Conservation (phyloP, 306 rosid species). For the Cucurbita argyrosperma region DNA sequence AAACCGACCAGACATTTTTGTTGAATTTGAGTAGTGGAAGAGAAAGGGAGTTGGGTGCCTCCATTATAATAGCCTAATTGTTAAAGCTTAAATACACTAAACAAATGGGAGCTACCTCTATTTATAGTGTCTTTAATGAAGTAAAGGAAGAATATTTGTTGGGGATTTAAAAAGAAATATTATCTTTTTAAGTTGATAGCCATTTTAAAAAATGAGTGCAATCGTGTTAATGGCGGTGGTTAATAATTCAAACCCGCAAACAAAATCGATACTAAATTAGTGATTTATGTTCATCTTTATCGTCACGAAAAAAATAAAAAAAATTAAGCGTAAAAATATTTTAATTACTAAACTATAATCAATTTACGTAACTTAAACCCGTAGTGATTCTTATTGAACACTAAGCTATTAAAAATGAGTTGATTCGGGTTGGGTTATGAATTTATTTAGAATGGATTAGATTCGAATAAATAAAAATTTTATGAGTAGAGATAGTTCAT, state of each 20-base stretch:
- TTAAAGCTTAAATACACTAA: background rate
- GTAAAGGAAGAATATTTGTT: background rate
- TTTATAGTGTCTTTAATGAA: background rate
- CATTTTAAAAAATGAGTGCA: background rate
- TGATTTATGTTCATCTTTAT: too few species aligned
- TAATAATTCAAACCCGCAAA: background rate
- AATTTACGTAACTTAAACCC: too few species aligned
- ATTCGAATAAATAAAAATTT: too few species aligned
- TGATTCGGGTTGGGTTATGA: too few species aligned
- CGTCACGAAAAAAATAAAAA: too few species aligned
- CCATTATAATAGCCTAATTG: background rate
- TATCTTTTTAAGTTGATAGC: background rate
- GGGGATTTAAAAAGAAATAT: background rate
- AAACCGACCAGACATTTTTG: background rate
- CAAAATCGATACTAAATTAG: too few species aligned
- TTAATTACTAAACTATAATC: too few species aligned
- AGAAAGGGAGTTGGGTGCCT: background rate
- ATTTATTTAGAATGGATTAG: too few species aligned
- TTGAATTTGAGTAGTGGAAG: background rate
- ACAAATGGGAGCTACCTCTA: background rate
- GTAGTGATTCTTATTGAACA: too few species aligned
- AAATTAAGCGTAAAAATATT: too few species aligned
- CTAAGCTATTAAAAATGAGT: too few species aligned
- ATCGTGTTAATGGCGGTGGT: background rate
- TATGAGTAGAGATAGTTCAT: too few species aligned